A percentile compares a stretch with the other conserved stretches of the same genome.
Evolutionary conservation across 2,329 filamentous ascomycete genomes (phyloP).

Genomic region (Colletotrichum lindemuthianum): DNA sequence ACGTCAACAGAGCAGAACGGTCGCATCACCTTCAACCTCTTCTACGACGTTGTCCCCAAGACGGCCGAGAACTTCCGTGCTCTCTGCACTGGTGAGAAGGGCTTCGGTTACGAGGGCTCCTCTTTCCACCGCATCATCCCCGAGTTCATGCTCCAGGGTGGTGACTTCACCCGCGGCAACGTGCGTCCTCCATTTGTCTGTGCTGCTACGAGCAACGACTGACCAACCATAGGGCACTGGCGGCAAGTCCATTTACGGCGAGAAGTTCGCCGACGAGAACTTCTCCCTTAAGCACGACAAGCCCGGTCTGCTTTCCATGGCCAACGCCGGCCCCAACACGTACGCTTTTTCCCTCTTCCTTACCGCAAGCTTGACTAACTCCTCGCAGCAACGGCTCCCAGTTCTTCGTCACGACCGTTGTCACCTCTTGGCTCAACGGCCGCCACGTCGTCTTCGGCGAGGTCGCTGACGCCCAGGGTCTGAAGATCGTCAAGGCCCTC

Average conservation of each 20-base stretch:
- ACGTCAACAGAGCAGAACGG: constrained; percentile 71
- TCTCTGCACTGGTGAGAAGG: constrained; percentile 84
- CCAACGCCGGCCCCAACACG: constrained; percentile 96
- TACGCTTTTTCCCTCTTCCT: constrained; percentile 50
- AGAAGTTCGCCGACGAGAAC: constrained; percentile 96
- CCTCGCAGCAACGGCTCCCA: constrained; percentile 90
- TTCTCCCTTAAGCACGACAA: constrained; percentile 78
- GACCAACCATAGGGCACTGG: constrained; percentile 75
- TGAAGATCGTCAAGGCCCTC: constrained; percentile 67
- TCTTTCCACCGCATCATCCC: constrained; percentile 94
- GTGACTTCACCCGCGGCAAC: constrained; percentile 93
- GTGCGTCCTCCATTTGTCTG: constrained; percentile 62
- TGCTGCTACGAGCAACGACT: background rate
- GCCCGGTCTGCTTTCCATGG: constrained; percentile 90
- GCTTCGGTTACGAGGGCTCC: constrained; percentile 84
- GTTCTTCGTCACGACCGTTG: constrained; percentile 96
- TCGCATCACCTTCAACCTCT: constrained; percentile 91
- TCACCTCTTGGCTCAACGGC: constrained; percentile 85
- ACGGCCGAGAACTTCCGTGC: constrained; percentile 86
- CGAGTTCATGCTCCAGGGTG: constrained; percentile 94
- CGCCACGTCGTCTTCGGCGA: constrained; percentile 89
- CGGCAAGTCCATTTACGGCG: constrained; percentile 93
- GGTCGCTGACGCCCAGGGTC: constrained; percentile 63
- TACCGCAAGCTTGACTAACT: constrained; percentile 39
- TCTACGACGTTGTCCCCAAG: constrained; percentile 86